Percentiles rank a stretch among this genome's conserved stretches.
Conservation (phyloP, 495 filamentous ascomycete genomes). For the Lophium mytilinum region DNA sequence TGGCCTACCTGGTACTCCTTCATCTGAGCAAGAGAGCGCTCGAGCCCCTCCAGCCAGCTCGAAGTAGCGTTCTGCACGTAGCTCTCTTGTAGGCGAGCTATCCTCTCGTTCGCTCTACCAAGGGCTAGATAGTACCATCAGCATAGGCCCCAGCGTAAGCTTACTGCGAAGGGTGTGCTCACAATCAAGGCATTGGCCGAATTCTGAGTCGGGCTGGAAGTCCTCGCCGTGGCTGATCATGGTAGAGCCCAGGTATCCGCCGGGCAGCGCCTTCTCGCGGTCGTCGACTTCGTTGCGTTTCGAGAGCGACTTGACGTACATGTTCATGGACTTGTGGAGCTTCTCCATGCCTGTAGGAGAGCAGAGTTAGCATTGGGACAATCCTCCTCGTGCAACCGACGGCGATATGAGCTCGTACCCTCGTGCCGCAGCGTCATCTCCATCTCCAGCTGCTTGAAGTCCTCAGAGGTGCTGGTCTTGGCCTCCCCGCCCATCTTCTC, state of each 20-base stretch:
- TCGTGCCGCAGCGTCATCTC: slow-evolving; percentile 92
- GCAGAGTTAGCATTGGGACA: background rate
- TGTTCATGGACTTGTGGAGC: slow-evolving; percentile 79
- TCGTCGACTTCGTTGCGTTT: slow-evolving; percentile 79
- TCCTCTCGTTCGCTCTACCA: slow-evolving; percentile 66
- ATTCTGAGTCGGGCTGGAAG: slow-evolving; percentile 85
- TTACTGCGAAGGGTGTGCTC: slow-evolving; percentile 26
- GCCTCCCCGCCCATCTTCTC: slow-evolving; percentile 93
- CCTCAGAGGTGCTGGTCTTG: slow-evolving; percentile 80
- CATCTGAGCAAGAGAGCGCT: slow-evolving; percentile 86
- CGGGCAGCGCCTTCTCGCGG: slow-evolving; percentile 73
- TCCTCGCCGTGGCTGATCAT: slow-evolving; percentile 94
- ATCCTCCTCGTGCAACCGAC: background rate
- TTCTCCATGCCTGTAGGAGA: slow-evolving; percentile 68
- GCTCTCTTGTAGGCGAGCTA: slow-evolving; percentile 78
- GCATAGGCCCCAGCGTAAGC: too few relatives aligned
- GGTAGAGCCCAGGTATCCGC: slow-evolving; percentile 71
- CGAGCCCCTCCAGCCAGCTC: slow-evolving; percentile 86
- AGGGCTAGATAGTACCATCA: slow-evolving; percentile 14
- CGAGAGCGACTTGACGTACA: slow-evolving; percentile 85
- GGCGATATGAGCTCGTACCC: slow-evolving; percentile 46
- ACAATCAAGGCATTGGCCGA: slow-evolving; percentile 82
- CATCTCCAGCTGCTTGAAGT: slow-evolving; percentile 86
- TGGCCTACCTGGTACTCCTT: slow-evolving; percentile 83
- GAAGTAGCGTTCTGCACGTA: slow-evolving; percentile 75